Base-by-base conservation (phyloP, 2,329 filamentous ascomycete species). In the Dactylellina leptospora region DNA sequence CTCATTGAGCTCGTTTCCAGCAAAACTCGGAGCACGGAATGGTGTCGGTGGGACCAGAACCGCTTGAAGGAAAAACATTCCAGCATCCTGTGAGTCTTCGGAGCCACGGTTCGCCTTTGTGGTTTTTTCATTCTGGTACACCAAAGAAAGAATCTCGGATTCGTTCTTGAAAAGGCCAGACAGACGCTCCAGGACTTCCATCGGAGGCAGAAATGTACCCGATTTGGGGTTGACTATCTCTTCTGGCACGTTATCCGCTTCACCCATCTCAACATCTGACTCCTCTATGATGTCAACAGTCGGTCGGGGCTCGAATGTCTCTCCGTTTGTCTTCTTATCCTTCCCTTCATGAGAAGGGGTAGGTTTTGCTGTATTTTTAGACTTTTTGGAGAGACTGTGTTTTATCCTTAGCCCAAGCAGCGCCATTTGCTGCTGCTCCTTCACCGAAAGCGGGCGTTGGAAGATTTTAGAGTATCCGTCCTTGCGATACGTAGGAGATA, bases 401-500 rank as follows among this genome's bases (percentile, higher is more conserved):
- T 64, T 75, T 2, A 76, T 36, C 27, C 53, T 70, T 23, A 77
- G 42, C 60, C 87, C 85, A 50, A 80, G 80, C 75, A 90, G 87
- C 2, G 87, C 85, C 90, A 96, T 96, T 73, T 89, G 87, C 42
- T 87, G 85, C 78, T 88, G 87, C 33, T 95, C 88, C 79, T 96
- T 96, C 48, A 84, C 81, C 48, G 84, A 86, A 63, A 97, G 82
- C 1, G 90, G 83, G 78, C 90, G 95, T 78, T 93, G 89, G 80
- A 97, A 99, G 59, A 99, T 92, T 80, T 97, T 99, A 78, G 93
- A 90, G 77, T 88, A 95, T 44, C 90, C 86, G 77, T 99, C 93
- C 79, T 96, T 97, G 76, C 93, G 88, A 80, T 91, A 97, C 1
- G 84, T 83, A 9, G 92, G 93, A 11, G 90, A 93, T 73, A 95